phyloP scores from a whole-genome alignment of 1,284 basidiomycete species.

The Papiliotrema laurentii region DNA sequence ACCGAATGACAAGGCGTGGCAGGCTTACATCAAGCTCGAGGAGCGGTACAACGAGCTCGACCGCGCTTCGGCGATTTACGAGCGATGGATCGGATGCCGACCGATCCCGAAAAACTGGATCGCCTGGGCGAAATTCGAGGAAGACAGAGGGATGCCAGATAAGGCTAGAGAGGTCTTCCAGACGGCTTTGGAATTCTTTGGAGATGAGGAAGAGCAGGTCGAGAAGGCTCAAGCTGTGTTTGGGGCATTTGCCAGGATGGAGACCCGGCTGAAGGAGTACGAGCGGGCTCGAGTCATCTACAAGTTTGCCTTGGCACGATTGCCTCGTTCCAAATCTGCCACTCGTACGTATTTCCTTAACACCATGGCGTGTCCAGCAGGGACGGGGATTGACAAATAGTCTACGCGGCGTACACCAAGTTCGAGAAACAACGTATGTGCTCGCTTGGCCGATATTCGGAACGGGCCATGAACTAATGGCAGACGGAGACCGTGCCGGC shows the following conservation, averaged over 20 bases:
- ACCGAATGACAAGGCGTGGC: slow-evolving; percentile 98
- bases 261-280: slow-evolving; percentile 90
- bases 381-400: too few relatives aligned
- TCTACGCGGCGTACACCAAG: slow-evolving; percentile 84
- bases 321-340: slow-evolving; percentile 85
- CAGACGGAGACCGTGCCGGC: slow-evolving; percentile 72
- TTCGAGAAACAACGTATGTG: slow-evolving; percentile 85
- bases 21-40: slow-evolving; percentile 96
- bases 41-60: slow-evolving; percentile 88
- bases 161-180: slow-evolving; percentile 95
- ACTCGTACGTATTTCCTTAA: slow-evolving; percentile 46
- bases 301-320: slow-evolving; percentile 91
- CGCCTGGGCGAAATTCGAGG: slow-evolving; percentile 94
- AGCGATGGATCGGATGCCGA: slow-evolving; percentile 87
- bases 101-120: slow-evolving; percentile 96
- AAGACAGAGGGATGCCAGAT: slow-evolving; percentile 78
- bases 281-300: slow-evolving; percentile 96
- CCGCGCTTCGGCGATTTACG: slow-evolving; percentile 82
- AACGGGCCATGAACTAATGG: neutral
- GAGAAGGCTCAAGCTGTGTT: slow-evolving; percentile 97
- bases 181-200: slow-evolving; percentile 93
- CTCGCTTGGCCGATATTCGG: neutral
- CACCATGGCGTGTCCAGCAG: too few relatives aligned
- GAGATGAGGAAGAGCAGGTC: slow-evolving; percentile 93
- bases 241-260: slow-evolving; percentile 96